Percentiles rank a stretch among this genome's conserved stretches.
phyloP scores from a whole-genome alignment of 2,329 filamentous ascomycete species.

The Phialocephala subalpina region DNA sequence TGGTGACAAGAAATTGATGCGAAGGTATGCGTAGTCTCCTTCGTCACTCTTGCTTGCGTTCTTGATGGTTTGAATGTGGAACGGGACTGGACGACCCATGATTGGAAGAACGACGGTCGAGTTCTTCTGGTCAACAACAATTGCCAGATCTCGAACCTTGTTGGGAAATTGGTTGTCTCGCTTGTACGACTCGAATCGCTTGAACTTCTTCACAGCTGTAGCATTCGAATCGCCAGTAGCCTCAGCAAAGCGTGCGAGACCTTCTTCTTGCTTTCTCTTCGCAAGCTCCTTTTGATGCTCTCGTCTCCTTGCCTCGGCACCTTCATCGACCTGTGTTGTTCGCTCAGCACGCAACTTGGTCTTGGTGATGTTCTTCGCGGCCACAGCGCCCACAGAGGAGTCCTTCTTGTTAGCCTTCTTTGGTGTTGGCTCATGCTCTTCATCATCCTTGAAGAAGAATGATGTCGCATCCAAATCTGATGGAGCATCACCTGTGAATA shows the following conservation, averaged over 20 bases:
- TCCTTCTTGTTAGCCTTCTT: conserved; percentile 87
- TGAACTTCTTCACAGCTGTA: conserved; percentile 96
- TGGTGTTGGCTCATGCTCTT: conserved; percentile 84
- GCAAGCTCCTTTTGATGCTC: conserved; percentile 94
- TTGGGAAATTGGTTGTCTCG: conserved; percentile 91
- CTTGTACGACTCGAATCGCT: conserved; percentile 99
- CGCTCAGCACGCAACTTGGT: conserved; percentile 92
- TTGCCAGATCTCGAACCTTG: conserved; percentile 83
- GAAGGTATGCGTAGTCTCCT: conserved; percentile 89
- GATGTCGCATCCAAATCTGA: conserved; percentile 93
- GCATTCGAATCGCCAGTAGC: conserved; percentile 86
- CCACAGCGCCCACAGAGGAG: conserved; percentile 82
- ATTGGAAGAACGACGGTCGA: conserved; percentile 91
- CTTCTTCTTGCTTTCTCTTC: conserved; percentile 87
- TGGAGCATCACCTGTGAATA: conserved; percentile 93
- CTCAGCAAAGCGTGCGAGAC: conserved; percentile 84
- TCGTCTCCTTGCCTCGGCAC: conserved; percentile 84
- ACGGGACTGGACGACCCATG: conserved; percentile 96
- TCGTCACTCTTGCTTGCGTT: conserved; percentile 98
- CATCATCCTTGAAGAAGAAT: conserved; percentile 98
- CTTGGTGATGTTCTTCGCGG: conserved; percentile 94
- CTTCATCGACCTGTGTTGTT: conserved; percentile 86
- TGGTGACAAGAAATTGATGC: conserved; percentile 97
- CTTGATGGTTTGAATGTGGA: conserved; percentile 98
- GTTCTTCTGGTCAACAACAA: conserved; percentile 91